A percentile compares a stretch with the other conserved stretches of the same genome.
These are phyloP conservation scores for Favolaschia claudopus DNA, from an alignment of 768 basidiomycete species.

Conservation along the genomic window DNA sequence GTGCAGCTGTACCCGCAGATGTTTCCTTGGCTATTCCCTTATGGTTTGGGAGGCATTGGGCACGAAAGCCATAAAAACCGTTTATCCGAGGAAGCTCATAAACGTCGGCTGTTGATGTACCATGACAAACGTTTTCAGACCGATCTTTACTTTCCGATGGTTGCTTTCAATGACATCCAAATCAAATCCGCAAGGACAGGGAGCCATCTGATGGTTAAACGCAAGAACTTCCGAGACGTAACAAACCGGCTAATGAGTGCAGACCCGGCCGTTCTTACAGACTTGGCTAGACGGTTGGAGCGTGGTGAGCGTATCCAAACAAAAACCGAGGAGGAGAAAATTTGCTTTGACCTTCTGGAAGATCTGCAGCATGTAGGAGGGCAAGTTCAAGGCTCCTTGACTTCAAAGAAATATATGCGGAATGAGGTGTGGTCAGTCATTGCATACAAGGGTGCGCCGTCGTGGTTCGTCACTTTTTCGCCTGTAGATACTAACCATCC, in stretches of 20 bases:
- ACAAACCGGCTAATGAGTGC: neutral
- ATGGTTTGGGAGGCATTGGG: neutral
- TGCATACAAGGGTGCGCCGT: slow-evolving; percentile 32
- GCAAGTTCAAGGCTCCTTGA: slow-evolving; percentile 36
- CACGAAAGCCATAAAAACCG: neutral
- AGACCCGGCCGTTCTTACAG: neutral
- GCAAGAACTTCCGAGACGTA: neutral
- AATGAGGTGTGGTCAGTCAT: slow-evolving; percentile 43
- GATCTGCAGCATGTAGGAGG: slow-evolving; percentile 44
- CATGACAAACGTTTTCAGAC: slow-evolving; percentile 6
- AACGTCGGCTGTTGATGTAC: neutral
- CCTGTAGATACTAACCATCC: slow-evolving; percentile 42
- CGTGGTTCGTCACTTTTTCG: slow-evolving; percentile 44
- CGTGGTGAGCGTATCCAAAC: slow-evolving; percentile 36
- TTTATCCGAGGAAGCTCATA: neutral
- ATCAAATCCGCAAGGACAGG: slow-evolving; percentile 16
- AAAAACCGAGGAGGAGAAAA: slow-evolving; percentile 39
- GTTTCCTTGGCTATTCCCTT: too few species aligned
- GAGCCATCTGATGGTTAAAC: slow-evolving; percentile 6
- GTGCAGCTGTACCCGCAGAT: too few species aligned
- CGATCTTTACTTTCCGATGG: neutral
- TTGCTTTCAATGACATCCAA: slow-evolving; percentile 29
- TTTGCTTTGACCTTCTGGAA: slow-evolving; percentile 41
- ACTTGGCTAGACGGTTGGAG: too few species aligned
- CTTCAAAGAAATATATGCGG: slow-evolving; percentile 36